Percentiles rank a stretch among this genome's conserved stretches.
Conservation (phyloP, 164 flowering plant genomes). For the Aristolochia contorta region DNA sequence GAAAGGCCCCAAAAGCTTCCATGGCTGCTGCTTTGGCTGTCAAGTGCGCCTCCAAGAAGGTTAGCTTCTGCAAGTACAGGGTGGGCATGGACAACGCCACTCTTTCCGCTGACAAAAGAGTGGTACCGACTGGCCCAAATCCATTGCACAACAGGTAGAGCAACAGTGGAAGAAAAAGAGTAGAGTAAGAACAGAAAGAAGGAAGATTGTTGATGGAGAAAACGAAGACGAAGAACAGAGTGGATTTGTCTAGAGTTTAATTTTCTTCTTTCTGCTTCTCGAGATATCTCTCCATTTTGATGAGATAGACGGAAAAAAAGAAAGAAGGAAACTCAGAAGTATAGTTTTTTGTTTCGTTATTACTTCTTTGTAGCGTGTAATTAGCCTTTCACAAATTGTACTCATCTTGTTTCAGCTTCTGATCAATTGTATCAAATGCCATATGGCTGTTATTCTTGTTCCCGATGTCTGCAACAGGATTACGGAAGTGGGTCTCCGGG, state of each 20-base stretch:
- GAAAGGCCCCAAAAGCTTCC: neutral
- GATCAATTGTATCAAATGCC: no score
- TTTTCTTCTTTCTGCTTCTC: neutral
- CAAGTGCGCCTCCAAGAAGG: conserved; percentile 10
- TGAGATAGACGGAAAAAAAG: neutral
- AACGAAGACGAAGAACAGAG: neutral
- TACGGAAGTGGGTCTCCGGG: no score
- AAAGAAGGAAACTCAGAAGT: neutral
- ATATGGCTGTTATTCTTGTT: no score
- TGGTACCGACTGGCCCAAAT: conserved; percentile 28
- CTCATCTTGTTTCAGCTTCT: no score
- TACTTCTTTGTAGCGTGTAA: no score
- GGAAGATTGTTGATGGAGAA: neutral
- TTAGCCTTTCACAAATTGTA: no score
- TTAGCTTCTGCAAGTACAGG: neutral
- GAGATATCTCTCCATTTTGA: neutral
- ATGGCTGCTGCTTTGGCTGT: neutral
- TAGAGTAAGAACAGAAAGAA: neutral
- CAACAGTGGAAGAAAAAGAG: conserved; percentile 1
- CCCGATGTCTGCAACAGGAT: no score
- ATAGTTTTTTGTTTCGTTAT: neutral
- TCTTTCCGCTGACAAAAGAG: conserved; percentile 18
- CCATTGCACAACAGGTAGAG: conserved; percentile 25
- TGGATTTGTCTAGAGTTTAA: neutral
- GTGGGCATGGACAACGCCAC: neutral